A percentile compares a stretch with the other conserved stretches of the same genome.
phyloP scores from a whole-genome alignment of 2,329 filamentous ascomycete species.

The Drechslerella coelobrocha region DNA sequence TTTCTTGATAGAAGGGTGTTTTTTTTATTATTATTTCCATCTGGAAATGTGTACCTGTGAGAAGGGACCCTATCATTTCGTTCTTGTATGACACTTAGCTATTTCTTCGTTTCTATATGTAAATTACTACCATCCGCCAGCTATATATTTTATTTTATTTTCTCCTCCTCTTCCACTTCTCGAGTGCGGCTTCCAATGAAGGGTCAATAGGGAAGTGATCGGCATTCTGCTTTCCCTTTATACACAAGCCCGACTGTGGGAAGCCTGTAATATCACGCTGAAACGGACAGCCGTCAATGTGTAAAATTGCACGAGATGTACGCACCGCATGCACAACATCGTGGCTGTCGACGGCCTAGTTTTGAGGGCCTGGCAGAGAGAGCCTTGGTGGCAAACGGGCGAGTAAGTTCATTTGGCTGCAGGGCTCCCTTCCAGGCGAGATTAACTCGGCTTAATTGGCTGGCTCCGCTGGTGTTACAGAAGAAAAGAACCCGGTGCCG shows the following conservation, averaged over 20 bases:
- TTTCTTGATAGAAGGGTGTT: not conserved
- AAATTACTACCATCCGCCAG: not conserved
- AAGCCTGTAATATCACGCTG: not conserved
- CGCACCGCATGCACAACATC: not conserved
- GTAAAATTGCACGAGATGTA: not conserved
- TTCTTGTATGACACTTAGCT: not conserved
- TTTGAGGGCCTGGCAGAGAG: not conserved
- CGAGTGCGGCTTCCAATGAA: not conserved
- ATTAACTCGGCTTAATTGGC: too few relatives aligned
- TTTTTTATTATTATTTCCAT: too few relatives aligned
- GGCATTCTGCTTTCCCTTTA: not conserved
- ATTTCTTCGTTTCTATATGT: not conserved
- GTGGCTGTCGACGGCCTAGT: not conserved
- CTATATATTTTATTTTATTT: not conserved
- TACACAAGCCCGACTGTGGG: not conserved
- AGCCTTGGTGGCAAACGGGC: not conserved
- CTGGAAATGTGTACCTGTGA: too few relatives aligned
- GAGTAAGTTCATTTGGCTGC: too few relatives aligned
- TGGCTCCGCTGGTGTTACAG: not conserved
- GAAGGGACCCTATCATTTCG: not conserved
- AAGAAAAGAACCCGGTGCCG: too few relatives aligned
- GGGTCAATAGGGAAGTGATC: not conserved
- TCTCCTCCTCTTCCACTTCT: not conserved
- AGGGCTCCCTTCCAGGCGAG: too few relatives aligned
- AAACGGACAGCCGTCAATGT: conserved; percentile 1